Conservation (phyloP, 331 rosid species). For the Quercus phellos region DNA sequence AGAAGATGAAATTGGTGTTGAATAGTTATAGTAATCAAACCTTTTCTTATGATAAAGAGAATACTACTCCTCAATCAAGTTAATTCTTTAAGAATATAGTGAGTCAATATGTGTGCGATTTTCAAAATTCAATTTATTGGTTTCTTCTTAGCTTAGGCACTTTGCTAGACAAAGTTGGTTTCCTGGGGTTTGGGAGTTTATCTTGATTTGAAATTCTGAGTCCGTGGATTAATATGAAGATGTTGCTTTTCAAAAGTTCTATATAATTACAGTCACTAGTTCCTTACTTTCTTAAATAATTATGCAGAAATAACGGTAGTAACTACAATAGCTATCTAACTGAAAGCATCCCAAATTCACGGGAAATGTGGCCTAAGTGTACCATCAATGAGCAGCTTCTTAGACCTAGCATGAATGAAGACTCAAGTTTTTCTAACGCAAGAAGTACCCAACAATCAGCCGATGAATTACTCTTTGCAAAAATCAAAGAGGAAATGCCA, state of each 20-base stretch:
- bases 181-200: neutral
- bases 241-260: neutral
- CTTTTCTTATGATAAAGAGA: too few relatives aligned
- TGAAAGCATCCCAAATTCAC: constrained; percentile 25
- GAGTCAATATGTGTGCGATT: neutral
- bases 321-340: constrained; percentile 18
- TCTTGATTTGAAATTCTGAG: neutral
- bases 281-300: too few relatives aligned
- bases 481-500: neutral
- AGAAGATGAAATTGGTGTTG: too few relatives aligned
- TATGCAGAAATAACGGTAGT: constrained; percentile 31
- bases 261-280: neutral
- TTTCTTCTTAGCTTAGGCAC: neutral
- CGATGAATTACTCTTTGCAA: constrained; percentile 1
- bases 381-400: constrained; percentile 6
- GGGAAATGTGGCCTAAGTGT: constrained; percentile 17
- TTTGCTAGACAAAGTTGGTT: neutral
- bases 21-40: too few relatives aligned
- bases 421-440: constrained; percentile 6
- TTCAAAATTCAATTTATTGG: neutral
- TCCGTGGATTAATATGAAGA: neutral
- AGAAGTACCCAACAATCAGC: constrained; percentile 7
- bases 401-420: constrained; percentile 13
- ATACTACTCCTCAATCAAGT: neutral
- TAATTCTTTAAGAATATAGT: neutral